These are phyloP conservation scores for Ascosphaera apis DNA, from an alignment of 2,329 filamentous ascomycete genomes.

Conservation along the genomic window DNA sequence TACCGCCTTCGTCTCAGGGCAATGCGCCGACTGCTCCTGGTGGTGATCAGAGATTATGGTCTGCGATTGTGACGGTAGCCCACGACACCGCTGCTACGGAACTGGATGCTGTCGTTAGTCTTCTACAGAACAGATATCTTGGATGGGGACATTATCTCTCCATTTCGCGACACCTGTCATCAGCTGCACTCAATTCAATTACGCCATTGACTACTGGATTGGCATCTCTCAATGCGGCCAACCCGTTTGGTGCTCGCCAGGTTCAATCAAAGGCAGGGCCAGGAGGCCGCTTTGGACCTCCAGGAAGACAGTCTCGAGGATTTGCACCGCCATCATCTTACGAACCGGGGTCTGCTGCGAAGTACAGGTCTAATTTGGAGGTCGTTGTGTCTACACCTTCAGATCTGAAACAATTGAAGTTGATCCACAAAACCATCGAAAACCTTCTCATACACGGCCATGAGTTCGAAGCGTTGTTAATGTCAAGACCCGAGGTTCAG, in stretches of 20 bases:
- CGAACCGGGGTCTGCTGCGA: slow-evolving; percentile 22
- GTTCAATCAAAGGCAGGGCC: slow-evolving; percentile 29
- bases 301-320: slow-evolving; percentile 30
- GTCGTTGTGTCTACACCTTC: slow-evolving; percentile 53
- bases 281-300: slow-evolving; percentile 21
- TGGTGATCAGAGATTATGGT: slow-evolving; percentile 44
- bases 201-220: slow-evolving; percentile 23
- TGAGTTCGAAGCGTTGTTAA: slow-evolving; percentile 77
- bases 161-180: slow-evolving; percentile 63
- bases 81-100: slow-evolving; percentile 62
- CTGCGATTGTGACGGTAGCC: slow-evolving; percentile 60
- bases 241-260: slow-evolving; percentile 58
- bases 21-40: slow-evolving; percentile 14
- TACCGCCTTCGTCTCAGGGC: slow-evolving; percentile 29
- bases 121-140: slow-evolving; percentile 61
- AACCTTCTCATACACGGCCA: slow-evolving; percentile 55
- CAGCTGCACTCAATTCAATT: slow-evolving; percentile 38
- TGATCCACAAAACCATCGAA: slow-evolving; percentile 79
- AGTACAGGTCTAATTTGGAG: slow-evolving; percentile 30
- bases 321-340: slow-evolving; percentile 64
- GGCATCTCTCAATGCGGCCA: slow-evolving; percentile 28
- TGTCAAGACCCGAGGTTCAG: slow-evolving; percentile 67
- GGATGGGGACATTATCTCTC: slow-evolving; percentile 66
- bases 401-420: slow-evolving; percentile 53
- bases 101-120: slow-evolving; percentile 57